Evolutionary conservation across 768 basidiomycete genomes (phyloP).

Genomic region (Tricholoma sp.): DNA sequence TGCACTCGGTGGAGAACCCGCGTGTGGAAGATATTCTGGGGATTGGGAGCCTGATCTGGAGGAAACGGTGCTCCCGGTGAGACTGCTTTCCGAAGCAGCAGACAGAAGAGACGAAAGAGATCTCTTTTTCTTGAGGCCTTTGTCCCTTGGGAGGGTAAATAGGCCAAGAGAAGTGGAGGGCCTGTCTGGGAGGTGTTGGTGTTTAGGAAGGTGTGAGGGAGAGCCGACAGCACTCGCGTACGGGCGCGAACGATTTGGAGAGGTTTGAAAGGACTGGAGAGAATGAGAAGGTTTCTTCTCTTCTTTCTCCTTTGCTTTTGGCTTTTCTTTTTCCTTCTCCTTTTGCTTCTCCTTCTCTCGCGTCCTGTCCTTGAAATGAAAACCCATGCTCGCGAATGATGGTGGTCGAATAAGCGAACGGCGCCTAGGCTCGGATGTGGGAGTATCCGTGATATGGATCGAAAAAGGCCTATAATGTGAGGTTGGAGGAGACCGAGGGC

Average conservation of each 20-base stretch:
- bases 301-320: too few relatives aligned
- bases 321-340: not conserved
- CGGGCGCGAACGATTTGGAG: not conserved
- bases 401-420: conserved; percentile 24
- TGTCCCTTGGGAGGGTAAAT: conserved; percentile 14
- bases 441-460: conserved; percentile 22
- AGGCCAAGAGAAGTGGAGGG: conserved; percentile 14
- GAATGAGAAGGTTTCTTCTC: too few relatives aligned
- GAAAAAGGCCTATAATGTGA: conserved; percentile 40
- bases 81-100: conserved; percentile 7
- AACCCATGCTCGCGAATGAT: conserved; percentile 32
- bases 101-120: conserved; percentile 31
- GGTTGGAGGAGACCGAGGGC: conserved; percentile 11
- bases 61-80: conserved; percentile 2
- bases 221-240: conserved; percentile 3
- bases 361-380: conserved; percentile 27
- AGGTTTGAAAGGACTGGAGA: not conserved
- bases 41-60: conserved; percentile 10
- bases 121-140: conserved; percentile 30
- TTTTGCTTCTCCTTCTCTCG: conserved; percentile 22
- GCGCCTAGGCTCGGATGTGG: conserved; percentile 12
- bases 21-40: conserved; percentile 1
- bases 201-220: conserved; percentile 1
- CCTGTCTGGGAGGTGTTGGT: conserved; percentile 2
- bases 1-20: not conserved